Conservation (phyloP, 2,329 filamentous ascomycete genomes). For the Neonectria hederae region DNA sequence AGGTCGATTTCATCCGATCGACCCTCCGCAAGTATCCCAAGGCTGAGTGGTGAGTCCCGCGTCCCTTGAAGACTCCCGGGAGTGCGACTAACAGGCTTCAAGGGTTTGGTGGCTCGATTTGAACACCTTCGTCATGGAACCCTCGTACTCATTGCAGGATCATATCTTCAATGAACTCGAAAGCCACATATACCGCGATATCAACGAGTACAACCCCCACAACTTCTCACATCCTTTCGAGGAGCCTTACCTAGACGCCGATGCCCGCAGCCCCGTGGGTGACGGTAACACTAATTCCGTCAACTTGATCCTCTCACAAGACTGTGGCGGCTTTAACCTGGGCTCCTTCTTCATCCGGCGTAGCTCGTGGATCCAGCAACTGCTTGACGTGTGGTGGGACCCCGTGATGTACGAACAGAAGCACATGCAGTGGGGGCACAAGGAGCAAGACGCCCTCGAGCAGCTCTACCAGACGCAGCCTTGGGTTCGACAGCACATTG, state of each 20-base stretch:
- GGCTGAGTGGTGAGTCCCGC: constrained; percentile 83
- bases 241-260: constrained; percentile 78
- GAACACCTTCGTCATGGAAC: constrained; percentile 98
- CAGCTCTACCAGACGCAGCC: constrained; percentile 91
- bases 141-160: constrained; percentile 84
- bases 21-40: constrained; percentile 93
- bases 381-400: constrained; percentile 98
- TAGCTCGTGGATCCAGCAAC: constrained; percentile 86
- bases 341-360: constrained; percentile 93
- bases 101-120: constrained; percentile 99
- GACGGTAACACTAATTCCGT: constrained; percentile 82
- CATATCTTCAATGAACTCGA: constrained; percentile 88
- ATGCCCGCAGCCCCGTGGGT: constrained; percentile 76
- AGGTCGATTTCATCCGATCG: constrained; percentile 91
- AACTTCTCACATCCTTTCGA: constrained; percentile 88
- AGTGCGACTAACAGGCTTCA: constrained; percentile 57
- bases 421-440: constrained; percentile 99
- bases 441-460: constrained; percentile 95
- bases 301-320: constrained; percentile 89
- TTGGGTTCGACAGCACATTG: constrained; percentile 89
- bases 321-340: constrained; percentile 95
- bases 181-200: constrained; percentile 86
- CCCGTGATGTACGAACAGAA: constrained; percentile 97
- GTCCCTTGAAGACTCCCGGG: background rate
- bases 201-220: constrained; percentile 94